A percentile compares a stretch with the other conserved stretches of the same genome.
These are phyloP conservation scores for Diaporthe caulivora DNA, from an alignment of 2,329 filamentous ascomycete genomes.

Conservation along the genomic window DNA sequence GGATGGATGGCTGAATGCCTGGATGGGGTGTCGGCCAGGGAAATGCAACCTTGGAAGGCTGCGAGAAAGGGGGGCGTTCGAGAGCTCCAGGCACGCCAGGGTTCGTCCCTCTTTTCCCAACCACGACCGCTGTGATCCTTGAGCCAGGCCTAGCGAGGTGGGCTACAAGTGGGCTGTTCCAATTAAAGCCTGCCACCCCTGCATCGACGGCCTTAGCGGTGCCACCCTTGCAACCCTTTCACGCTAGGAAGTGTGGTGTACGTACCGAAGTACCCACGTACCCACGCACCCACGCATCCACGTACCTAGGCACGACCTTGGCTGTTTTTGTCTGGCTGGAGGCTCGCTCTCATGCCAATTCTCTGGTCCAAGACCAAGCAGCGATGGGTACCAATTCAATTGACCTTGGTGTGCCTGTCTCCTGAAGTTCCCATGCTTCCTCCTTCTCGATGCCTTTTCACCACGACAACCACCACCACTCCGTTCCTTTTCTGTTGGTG, in stretches of 20 bases:
- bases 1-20: background rate
- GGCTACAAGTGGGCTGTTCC: slow-evolving; percentile 33
- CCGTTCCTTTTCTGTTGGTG: slow-evolving; percentile 30
- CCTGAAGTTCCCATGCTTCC: slow-evolving; percentile 21
- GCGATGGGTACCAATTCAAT: slow-evolving; percentile 30
- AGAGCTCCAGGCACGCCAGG: slow-evolving; percentile 20
- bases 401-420: slow-evolving; percentile 25
- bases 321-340: slow-evolving; percentile 22
- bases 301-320: background rate
- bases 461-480: slow-evolving; percentile 18
- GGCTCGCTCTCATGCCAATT: slow-evolving; percentile 29
- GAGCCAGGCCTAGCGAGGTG: slow-evolving; percentile 21
- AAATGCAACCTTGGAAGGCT: slow-evolving; percentile 4
- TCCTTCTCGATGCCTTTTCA: slow-evolving; percentile 18
- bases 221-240: slow-evolving; percentile 1
- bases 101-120: slow-evolving; percentile 25
- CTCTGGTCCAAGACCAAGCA: slow-evolving; percentile 7
- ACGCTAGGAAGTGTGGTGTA: no score
- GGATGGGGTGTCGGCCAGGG: background rate
- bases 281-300: slow-evolving; percentile 3
- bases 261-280: background rate
- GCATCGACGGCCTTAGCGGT: slow-evolving; percentile 27
- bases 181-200: slow-evolving; percentile 40
- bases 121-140: slow-evolving; percentile 20
- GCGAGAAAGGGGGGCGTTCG: slow-evolving; percentile 18